Conservation (phyloP, 2,329 filamentous ascomycete genomes). For the Aureobasidium lini region DNA sequence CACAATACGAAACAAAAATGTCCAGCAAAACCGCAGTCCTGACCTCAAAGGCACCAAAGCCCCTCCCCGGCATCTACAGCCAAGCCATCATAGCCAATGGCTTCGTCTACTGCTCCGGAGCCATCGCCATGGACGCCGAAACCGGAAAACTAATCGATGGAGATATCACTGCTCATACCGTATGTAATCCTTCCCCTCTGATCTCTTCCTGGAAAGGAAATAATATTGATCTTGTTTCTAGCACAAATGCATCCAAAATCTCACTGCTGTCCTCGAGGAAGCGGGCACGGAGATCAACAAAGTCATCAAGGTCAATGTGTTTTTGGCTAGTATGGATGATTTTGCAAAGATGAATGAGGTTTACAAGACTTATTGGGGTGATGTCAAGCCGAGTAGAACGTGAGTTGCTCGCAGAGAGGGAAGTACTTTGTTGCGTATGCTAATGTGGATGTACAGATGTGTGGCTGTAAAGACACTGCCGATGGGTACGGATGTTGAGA, state of each 20-base stretch:
- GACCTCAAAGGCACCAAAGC: slow-evolving; percentile 14
- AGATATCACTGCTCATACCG: slow-evolving; percentile 47
- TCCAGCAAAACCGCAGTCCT: slow-evolving; percentile 13
- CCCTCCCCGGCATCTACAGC: slow-evolving; percentile 22
- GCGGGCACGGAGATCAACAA: slow-evolving; percentile 53
- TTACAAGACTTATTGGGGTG: slow-evolving; percentile 34
- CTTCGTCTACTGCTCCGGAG: slow-evolving; percentile 64
- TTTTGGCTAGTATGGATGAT: slow-evolving; percentile 57
- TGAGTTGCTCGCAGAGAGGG: slow-evolving; percentile 13
- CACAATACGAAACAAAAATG: background rate
- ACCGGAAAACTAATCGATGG: slow-evolving; percentile 50
- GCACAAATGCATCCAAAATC: slow-evolving; percentile 53
- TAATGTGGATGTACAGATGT: slow-evolving; percentile 29
- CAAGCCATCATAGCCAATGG: slow-evolving; percentile 43
- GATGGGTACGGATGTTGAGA: slow-evolving; percentile 45
- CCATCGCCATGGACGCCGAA: slow-evolving; percentile 50
- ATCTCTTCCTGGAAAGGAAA: background rate
- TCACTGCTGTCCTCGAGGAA: slow-evolving; percentile 52
- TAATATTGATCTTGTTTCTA: slow-evolving; percentile 13
- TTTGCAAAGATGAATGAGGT: slow-evolving; percentile 53
- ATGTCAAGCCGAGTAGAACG: slow-evolving; percentile 28
- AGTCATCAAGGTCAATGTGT: slow-evolving; percentile 61
- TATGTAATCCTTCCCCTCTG: slow-evolving; percentile 25
- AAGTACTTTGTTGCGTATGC: background rate
- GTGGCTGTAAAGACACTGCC: slow-evolving; percentile 47